Base-by-base conservation (phyloP, 495 filamentous ascomycete species). In the Mycothermus thermophilus region DNA sequence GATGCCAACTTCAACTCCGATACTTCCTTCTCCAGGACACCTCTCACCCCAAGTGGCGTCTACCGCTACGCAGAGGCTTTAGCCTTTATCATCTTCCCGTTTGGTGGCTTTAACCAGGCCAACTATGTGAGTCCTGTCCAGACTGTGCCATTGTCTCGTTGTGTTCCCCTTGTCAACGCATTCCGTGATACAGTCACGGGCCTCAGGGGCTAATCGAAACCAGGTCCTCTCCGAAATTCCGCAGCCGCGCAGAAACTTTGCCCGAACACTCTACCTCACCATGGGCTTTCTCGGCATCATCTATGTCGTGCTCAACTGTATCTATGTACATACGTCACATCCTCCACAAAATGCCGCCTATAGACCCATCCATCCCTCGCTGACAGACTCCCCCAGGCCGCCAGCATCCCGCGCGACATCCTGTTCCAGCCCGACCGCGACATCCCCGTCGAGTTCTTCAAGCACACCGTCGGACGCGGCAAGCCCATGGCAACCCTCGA, bases 201-300 rank as follows among this genome's bases (percentile, higher is more conserved):
- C 12, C 27, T 37, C 1, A 37, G 27, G n/a, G n/a, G n/a, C 19
- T n/a, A 8, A 17, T 4, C 13, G 14, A 4, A 24, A n/a, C n/a
- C 30, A 46, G 43, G 43, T 46, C 36, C n/a, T 43, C 8, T 40
- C 44, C 12, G 44, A 47, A 15, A 47, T 47, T 19, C 25, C 23
- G 3, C 14, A 42, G 14, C 44, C 44, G 9, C 36, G 41, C 3
- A 24, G 26, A 25, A 43, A 47, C 40, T 47, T 47, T 38, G 44
- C 44, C 14, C 10, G 25, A 16, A 18, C 34, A 0, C 40, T 37
- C 69, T 0, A 75, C 75, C 63, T 30, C 63, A 63, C 64, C 63
- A 67, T 29, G 46, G 30, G 25, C 1, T 11, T 40, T n/a, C 28
- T 47, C 10, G 32, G 30, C 40, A 19, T 13, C 3, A 27, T 47